Conservation (phyloP, 352 stramenopile species). For the Phytophthora lateralis region DNA sequence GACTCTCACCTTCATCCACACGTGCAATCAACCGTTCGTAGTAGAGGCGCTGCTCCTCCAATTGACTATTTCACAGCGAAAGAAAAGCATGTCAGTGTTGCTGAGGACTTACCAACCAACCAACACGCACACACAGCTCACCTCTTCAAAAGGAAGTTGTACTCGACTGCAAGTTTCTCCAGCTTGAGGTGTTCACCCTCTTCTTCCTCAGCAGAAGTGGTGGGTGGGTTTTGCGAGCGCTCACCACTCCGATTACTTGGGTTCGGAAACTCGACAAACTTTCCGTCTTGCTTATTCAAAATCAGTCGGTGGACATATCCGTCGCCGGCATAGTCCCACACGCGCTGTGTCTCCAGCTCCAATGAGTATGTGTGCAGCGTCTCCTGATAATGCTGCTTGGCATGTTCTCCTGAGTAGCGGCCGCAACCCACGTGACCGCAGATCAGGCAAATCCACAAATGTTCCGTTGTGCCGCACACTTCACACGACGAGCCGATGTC, state of each 20-base stretch:
- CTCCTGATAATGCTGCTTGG: conserved; percentile 94
- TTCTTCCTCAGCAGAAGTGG: conserved; percentile 84
- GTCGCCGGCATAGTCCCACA: conserved; percentile 96
- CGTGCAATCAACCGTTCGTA: conserved; percentile 88
- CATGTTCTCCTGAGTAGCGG: conserved; percentile 95
- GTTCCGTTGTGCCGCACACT: conserved; percentile 92
- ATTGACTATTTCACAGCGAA: conserved; percentile 62
- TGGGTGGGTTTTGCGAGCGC: conserved; percentile 68
- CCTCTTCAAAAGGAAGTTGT: conserved; percentile 96
- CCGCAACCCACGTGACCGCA: conserved; percentile 96
- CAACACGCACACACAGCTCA: conserved; percentile 21
- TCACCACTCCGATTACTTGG: conserved; percentile 77
- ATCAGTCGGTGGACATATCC: conserved; percentile 89
- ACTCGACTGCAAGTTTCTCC: conserved; percentile 95
- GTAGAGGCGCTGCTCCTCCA: conserved; percentile 95
- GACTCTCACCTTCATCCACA: conserved; percentile 61
- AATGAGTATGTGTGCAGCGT: conserved; percentile 95
- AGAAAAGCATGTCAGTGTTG: conserved; percentile 1
- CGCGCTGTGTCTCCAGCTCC: conserved; percentile 94
- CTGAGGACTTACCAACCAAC: neutral
- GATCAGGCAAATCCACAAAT: conserved; percentile 97
- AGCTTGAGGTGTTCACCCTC: conserved; percentile 95
- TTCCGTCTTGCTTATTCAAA: conserved; percentile 92
- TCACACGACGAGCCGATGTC: conserved; percentile 94
- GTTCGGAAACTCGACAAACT: conserved; percentile 95